Evolutionary conservation across 2,329 filamentous ascomycete species (phyloP).

Genomic region (Hymenotorrendiella dingleyae): DNA sequence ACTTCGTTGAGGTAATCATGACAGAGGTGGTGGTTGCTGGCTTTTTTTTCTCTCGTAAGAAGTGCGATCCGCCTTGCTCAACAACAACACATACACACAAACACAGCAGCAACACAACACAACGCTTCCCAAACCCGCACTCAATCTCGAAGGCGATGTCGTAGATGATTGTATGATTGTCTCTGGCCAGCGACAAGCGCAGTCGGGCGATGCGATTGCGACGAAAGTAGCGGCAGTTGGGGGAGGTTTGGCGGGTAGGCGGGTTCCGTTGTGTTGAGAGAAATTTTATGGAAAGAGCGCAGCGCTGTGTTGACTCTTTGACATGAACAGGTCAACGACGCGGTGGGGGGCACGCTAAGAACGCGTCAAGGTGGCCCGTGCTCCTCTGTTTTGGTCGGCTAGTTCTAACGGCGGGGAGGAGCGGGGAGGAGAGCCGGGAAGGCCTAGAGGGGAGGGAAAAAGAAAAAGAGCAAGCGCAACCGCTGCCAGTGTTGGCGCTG

Average conservation of each 20-base stretch:
- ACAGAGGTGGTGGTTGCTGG: background rate
- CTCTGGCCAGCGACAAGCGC: background rate
- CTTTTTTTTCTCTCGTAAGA: background rate
- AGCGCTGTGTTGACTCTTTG: too few relatives aligned
- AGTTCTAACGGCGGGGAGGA: too few relatives aligned
- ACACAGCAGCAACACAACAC: background rate
- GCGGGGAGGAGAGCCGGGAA: too few relatives aligned
- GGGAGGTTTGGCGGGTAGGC: background rate
- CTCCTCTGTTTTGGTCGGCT: too few relatives aligned
- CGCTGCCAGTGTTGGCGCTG: too few relatives aligned
- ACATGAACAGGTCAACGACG: too few relatives aligned
- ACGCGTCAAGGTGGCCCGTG: too few relatives aligned
- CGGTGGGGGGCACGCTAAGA: too few relatives aligned
- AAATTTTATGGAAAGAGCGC: too few relatives aligned
- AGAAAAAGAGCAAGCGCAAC: too few relatives aligned
- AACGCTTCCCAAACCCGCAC: background rate
- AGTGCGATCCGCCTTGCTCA: background rate
- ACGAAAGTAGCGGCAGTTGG: background rate
- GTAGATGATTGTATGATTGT: background rate
- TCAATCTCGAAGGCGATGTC: background rate
- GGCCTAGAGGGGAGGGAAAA: too few relatives aligned
- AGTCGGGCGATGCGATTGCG: background rate
- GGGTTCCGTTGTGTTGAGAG: too few relatives aligned
- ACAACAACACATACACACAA: background rate
- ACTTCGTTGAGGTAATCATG: constrained; percentile 15